phyloP scores from a whole-genome alignment of 1,139 yeast species.

The Diutina rugosa region DNA sequence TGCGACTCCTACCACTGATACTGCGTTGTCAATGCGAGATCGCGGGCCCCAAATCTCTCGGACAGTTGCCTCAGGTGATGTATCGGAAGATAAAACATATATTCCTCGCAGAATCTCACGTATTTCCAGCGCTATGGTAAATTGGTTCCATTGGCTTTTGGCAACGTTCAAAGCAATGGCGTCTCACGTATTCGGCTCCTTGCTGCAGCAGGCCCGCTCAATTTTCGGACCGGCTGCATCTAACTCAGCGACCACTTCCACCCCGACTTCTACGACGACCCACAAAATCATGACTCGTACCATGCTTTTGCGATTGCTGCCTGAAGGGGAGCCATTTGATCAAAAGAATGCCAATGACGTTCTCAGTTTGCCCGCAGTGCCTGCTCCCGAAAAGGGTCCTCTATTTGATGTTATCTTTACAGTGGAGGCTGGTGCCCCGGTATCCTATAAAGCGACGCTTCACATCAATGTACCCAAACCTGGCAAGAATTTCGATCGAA shows the following conservation, averaged over 20 bases:
- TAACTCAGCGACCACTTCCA: background rate
- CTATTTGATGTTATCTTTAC: background rate
- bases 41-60: background rate
- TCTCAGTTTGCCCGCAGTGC: conserved; percentile 44
- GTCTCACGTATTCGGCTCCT: background rate
- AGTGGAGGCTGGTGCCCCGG: background rate
- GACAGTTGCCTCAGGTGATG: background rate
- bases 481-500: background rate
- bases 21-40: background rate
- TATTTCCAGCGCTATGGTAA: background rate
- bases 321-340: conserved; percentile 45
- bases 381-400: background rate
- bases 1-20: background rate
- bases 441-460: background rate
- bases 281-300: conserved; percentile 5
- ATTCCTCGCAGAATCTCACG: background rate
- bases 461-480: background rate
- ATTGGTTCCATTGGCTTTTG: background rate
- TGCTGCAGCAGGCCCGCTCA: background rate
- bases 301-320: conserved; percentile 38
- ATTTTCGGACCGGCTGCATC: background rate
- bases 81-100: background rate
- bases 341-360: conserved; percentile 44
- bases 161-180: background rate
- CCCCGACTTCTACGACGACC: background rate